These are phyloP conservation scores for Corymbia calophylla DNA, from an alignment of 441 rosid species.

Conservation along the genomic window DNA sequence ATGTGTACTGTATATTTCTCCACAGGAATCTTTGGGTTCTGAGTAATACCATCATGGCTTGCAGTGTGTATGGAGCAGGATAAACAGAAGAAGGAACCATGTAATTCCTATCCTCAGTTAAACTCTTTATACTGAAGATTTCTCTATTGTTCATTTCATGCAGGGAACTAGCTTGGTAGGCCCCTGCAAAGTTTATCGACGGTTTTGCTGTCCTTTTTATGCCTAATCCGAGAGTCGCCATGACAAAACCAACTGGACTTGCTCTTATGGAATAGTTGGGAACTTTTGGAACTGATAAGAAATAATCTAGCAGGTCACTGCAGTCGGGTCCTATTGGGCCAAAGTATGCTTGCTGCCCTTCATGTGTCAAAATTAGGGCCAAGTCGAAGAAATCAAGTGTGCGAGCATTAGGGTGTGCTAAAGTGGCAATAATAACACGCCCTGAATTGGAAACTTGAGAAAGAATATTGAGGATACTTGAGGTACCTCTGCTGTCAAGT, in stretches of 20 bases:
- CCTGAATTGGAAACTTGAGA: slow-evolving; percentile 19
- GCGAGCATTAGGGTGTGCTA: slow-evolving; percentile 13
- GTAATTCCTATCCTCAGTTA: neutral
- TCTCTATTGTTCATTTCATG: neutral
- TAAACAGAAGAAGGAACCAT: slow-evolving; percentile 1
- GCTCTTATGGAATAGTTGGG: slow-evolving; percentile 3
- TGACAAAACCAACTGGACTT: slow-evolving; percentile 19
- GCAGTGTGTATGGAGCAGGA: slow-evolving; percentile 12
- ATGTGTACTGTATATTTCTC: slow-evolving; percentile 22
- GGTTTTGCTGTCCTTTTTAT: slow-evolving; percentile 2
- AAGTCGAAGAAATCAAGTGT: slow-evolving; percentile 12
- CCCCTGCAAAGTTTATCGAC: neutral
- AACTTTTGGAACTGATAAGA: slow-evolving; percentile 11
- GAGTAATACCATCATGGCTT: slow-evolving; percentile 12
- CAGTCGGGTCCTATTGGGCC: slow-evolving; percentile 18
- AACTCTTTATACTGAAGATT: neutral
- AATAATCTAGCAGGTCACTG: slow-evolving; percentile 7
- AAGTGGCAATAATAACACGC: slow-evolving; percentile 7
- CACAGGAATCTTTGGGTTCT: slow-evolving; percentile 25
- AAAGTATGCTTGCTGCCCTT: slow-evolving; percentile 23
- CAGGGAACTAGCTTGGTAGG: neutral
- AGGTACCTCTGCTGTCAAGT: slow-evolving; percentile 10
- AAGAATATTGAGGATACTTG: slow-evolving; percentile 8
- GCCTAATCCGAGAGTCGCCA: slow-evolving; percentile 15
- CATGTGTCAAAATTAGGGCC: slow-evolving; percentile 16